Base-by-base conservation (phyloP, 257 asterid species). In the Verbena officinalis region DNA sequence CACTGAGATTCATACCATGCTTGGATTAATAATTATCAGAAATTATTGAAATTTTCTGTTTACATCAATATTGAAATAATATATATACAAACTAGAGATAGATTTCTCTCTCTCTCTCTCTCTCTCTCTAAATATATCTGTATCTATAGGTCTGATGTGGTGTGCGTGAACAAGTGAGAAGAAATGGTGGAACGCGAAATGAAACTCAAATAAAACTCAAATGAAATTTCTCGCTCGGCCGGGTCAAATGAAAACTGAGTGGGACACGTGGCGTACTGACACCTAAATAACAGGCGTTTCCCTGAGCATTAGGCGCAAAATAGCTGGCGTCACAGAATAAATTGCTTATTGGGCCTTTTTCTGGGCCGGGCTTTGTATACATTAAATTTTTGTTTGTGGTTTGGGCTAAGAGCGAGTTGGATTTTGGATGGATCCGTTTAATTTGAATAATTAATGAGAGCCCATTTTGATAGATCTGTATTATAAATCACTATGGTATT, bases 131-230 rank as follows among this genome's bases (percentile, higher is more conserved):
- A 33, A 69, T 65, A 72, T 62, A 56, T 52, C 7, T 73, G 70
- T 69, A 12, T 68, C 59, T 59, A 30, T 62, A 46, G 42, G 69
- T 59, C 46, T 52, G 24, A 38, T 74, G 73, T 54, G 68, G 72
- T 61, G 75, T 33, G 75, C 30, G 69, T 40, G 67, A 38, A 55
- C 53, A 72, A 70, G 60, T 24, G 62, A 39, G 72, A 40, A 68
- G 67, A 65, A 66, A 70, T 45, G 81, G 71, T 72, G 79, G 80
- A 74, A 78, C 68, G 77, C 69, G 68, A 83, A 80, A 85, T 83
- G 85, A 62, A 75, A 74, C 64, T 67, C 70, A 74, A 78, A 75
- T 78, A 68, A n/a, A 67, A 70, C 23, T 33, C 36, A 45, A 42
- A 70, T 62, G 70, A 50, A 55, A 57, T 27, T 27, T 27, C 33